phyloP scores from a whole-genome alignment of 139 green algal genomes.

The Coelastrella sp. region DNA sequence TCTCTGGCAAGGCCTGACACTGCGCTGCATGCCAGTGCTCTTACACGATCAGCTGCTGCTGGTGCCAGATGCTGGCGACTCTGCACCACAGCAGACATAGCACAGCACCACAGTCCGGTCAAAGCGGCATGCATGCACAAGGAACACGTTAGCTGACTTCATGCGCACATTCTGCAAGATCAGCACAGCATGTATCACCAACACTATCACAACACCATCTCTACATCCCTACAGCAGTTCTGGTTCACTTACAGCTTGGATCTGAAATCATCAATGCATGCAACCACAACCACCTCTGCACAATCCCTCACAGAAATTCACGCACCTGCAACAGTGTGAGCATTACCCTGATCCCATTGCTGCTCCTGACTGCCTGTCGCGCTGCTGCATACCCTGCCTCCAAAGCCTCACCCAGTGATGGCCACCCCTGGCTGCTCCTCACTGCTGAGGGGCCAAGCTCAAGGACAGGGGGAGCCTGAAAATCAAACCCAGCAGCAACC shows the following conservation, averaged over 20 bases:
- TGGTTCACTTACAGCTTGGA: too few species aligned
- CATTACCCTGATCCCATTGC: conserved; percentile 71
- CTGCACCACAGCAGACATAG: conserved; percentile 32
- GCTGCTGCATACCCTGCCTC: conserved; percentile 60
- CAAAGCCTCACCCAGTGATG: conserved; percentile 40
- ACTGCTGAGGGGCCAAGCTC: conserved; percentile 46
- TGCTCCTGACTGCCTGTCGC: conserved; percentile 58
- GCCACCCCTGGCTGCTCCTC: not conserved
- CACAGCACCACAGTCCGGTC: conserved; percentile 28
- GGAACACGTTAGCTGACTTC: too few species aligned
- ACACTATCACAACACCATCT: too few species aligned
- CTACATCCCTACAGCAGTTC: too few species aligned
- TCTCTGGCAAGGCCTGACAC: conserved; percentile 57
- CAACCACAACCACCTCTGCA: not conserved
- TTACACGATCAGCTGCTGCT: conserved; percentile 45
- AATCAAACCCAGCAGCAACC: not conserved
- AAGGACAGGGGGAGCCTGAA: conserved; percentile 41
- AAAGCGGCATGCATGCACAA: too few species aligned
- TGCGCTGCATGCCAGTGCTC: conserved; percentile 57
- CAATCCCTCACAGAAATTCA: not conserved
- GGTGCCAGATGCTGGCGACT: conserved; percentile 50
- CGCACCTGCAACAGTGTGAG: conserved; percentile 63
- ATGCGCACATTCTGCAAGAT: too few species aligned
- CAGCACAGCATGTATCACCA: not conserved
- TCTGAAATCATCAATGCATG: too few species aligned